phyloP scores from a whole-genome alignment of 202 grass and related monocot genomes.

The Saccharum hybrid region DNA sequence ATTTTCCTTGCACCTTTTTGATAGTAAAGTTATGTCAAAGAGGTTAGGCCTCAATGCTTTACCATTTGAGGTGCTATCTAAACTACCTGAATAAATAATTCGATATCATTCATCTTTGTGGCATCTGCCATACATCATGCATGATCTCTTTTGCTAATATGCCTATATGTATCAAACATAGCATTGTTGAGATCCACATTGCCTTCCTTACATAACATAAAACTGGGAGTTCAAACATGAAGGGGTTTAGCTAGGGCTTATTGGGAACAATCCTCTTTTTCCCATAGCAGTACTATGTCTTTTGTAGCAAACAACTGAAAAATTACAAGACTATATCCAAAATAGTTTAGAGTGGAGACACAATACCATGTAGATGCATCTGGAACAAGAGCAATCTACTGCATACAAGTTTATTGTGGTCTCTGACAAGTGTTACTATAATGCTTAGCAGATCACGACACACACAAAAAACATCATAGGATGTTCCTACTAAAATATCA shows the following conservation, averaged over 20 bases:
- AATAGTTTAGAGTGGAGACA: background rate
- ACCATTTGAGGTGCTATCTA: background rate
- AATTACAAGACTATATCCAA: too few species aligned
- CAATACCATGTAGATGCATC: background rate
- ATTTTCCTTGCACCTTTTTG: constrained; percentile 24
- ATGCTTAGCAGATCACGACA: background rate
- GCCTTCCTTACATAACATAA: constrained; percentile 1
- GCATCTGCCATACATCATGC: background rate
- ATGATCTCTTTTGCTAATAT: background rate
- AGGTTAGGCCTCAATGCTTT: background rate
- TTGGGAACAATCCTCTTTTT: background rate
- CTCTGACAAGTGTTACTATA: background rate
- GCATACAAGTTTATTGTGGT: background rate
- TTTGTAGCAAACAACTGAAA: background rate
- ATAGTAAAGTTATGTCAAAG: background rate
- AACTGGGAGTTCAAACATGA: background rate
- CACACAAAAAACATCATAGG: too few species aligned
- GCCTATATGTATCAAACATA: constrained; percentile 6
- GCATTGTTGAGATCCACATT: background rate
- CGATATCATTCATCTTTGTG: constrained; percentile 19
- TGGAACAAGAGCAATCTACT: background rate
- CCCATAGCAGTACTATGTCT: background rate
- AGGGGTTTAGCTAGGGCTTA: background rate
- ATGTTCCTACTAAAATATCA: background rate
- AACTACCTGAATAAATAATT: constrained; percentile 22